Evolutionary conservation across 164 flowering plant species (phyloP), one percentile per base, ranked within the genome.

Genomic region (Chimonanthus praecox): DNA sequence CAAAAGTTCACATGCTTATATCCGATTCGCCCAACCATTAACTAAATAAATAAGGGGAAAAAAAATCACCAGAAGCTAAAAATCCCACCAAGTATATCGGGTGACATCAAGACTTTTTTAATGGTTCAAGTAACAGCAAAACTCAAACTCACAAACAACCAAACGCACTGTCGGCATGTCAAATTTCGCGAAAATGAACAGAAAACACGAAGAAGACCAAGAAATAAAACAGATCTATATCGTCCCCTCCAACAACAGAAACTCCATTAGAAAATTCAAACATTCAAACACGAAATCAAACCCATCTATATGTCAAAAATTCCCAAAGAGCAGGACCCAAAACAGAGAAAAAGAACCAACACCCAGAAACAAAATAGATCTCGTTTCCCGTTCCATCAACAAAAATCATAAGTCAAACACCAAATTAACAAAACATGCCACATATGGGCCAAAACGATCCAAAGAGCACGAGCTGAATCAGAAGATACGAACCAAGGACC

Each of bases 1-100:
- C 71, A 69, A 49, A 33, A 21, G 4, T 51, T 69, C 61, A 48
- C 70, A 69, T 8, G 18, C 46, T 21, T 13, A 69, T 60, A 69
- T 50, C 61, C 61, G 33, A 21, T 49, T 21, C 61, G 50, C 21
- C 21, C 21, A 20, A 20, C 21, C 21, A 20, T 20, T 20, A 0
- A 20, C 21, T 20, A 20, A 20, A 20, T 20, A 20, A 20, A 20
- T 20, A 20, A 20, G 21, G 21, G 21, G 21, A 20, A 20, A 20
- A 20, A 21, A 33, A 11, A 49, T 21, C 60, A 69, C 49, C 10
- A 49, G n/a, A 43, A 18, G 45, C 16, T 69, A 15, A 49, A 50
- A 49, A 49, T 47, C 51, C 54, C 54, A 65, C 44, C 16, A 47
- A 68, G n/a, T 16, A 49, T 6, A 48, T 18, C 64, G 21, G 7